Evolutionary conservation across 495 filamentous ascomycete species (phyloP), one percentile per base, ranked within the genome.

Genomic region (Parmelia sp.): DNA sequence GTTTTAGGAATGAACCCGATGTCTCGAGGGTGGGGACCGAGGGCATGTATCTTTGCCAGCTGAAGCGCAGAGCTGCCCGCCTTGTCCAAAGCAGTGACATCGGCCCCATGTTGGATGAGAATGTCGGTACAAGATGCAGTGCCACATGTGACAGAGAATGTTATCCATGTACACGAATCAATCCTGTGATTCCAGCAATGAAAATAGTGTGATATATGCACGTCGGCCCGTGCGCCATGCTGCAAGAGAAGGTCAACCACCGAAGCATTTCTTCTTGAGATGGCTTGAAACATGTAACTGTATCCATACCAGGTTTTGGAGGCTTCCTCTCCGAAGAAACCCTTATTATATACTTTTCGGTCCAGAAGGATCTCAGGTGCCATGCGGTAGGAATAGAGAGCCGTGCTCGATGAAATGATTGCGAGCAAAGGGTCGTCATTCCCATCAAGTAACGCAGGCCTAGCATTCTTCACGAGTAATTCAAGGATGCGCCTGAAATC

Each of bases 111-210:
- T 29, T 35, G 39, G 9, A 61, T 31, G 21, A 61, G 40, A 11
- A 37, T 14, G 14, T 49, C 42, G 1, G 57, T 40, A 39, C 35
- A 61, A 42, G 58, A 61, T 61, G 37, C 39, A 47, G 31, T 25
- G 15, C 58, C 42, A 19, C 4, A 23, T 23, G 23, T 9, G 11
- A 47, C 27, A 21, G 40, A 61, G 7, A 47, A 35, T 0, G 42
- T 49, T 36, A 35, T 29, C 58, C 58, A 61, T 23, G 25, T 61
- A 29, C 15, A 61, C 27, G 2, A 7, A 35, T 21, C 15, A 19
- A 44, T 4, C 40, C 40, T 21, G 6, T n/a, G 3, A 3, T 21
- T 14, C 0, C 8, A 5, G 40, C 40, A 44, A 44, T 44, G 17
- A 44, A 44, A 1, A n/a, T 1, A 44, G 15, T 19, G 1, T 19